A percentile compares a stretch with the other conserved stretches of the same genome.
Conservation (phyloP, 1,284 basidiomycete genomes). For the Veloboletus limbatus region DNA sequence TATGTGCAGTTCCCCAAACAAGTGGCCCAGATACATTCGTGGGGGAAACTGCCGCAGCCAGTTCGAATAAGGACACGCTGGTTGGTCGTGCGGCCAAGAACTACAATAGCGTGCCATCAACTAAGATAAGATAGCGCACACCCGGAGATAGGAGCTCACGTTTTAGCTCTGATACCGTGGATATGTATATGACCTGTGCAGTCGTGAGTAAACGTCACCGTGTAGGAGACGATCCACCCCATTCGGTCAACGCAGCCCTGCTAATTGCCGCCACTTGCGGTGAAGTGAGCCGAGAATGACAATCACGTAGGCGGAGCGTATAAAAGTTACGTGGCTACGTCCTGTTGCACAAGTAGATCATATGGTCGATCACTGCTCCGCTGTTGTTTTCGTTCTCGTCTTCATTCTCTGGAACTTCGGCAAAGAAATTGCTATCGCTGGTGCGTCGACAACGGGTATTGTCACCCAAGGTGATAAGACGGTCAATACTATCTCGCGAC, state of each 20-base stretch:
- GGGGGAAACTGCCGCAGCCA: too few species aligned
- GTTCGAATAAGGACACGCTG: too few species aligned
- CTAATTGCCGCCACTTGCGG: not conserved
- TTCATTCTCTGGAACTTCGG: slow-evolving; percentile 1
- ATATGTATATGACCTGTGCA: not conserved
- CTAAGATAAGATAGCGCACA: not conserved
- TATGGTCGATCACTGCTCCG: not conserved
- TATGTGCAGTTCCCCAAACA: not conserved
- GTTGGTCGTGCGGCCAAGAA: not conserved
- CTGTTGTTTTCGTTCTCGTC: not conserved
- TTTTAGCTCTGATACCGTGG: too few species aligned
- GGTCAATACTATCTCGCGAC: not conserved
- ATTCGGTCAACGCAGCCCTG: not conserved
- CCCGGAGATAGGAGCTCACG: too few species aligned
- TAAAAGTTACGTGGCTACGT: not conserved
- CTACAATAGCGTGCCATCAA: not conserved
- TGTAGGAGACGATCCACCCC: not conserved
- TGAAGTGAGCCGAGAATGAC: too few species aligned
- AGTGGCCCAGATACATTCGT: too few species aligned
- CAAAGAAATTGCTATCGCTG: not conserved
- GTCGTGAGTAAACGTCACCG: too few species aligned
- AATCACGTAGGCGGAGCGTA: not conserved
- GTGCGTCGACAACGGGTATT: not conserved
- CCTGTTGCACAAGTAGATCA: not conserved
- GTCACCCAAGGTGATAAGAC: not conserved